Evolutionary conservation across 1,284 basidiomycete species (phyloP).

Genomic region (Trichosporon sp.): DNA sequence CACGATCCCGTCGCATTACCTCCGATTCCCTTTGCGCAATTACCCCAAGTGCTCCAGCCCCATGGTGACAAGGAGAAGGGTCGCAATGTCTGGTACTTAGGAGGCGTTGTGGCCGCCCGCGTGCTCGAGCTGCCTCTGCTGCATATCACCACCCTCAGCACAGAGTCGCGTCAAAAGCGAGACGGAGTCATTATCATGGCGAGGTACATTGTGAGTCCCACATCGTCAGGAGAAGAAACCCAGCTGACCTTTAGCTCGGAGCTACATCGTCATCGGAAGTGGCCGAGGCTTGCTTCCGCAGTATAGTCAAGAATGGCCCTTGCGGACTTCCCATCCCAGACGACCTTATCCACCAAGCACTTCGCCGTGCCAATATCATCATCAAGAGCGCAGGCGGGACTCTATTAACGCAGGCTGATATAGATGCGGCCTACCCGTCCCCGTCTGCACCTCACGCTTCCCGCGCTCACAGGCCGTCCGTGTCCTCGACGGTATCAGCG

Average conservation of each 20-base stretch:
- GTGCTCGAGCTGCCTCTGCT: slow-evolving; percentile 22
- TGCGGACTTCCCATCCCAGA: slow-evolving; percentile 30
- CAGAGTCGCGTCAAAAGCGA: slow-evolving; percentile 10
- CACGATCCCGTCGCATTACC: slow-evolving; percentile 39
- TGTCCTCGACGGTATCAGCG: slow-evolving; percentile 13
- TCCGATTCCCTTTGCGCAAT: slow-evolving; percentile 28
- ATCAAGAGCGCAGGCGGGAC: slow-evolving; percentile 12
- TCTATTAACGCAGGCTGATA: background rate
- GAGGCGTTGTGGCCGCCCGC: slow-evolving; percentile 24
- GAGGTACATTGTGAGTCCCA: slow-evolving; percentile 36
- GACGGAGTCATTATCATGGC: slow-evolving; percentile 24
- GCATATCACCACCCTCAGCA: slow-evolving; percentile 1
- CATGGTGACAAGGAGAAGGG: slow-evolving; percentile 37
- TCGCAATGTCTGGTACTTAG: slow-evolving; percentile 36
- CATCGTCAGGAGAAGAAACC: background rate
- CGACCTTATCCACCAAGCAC: slow-evolving; percentile 37
- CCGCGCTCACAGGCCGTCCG: slow-evolving; percentile 11
- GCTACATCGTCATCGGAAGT: slow-evolving; percentile 22
- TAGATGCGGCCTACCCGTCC: slow-evolving; percentile 22
- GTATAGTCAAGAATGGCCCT: slow-evolving; percentile 22
- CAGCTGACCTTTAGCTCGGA: slow-evolving; percentile 22
- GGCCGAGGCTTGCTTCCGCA: slow-evolving; percentile 30
- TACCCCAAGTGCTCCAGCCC: slow-evolving; percentile 28
- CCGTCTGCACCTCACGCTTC: slow-evolving; percentile 4
- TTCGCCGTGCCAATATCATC: slow-evolving; percentile 32